phyloP scores from a whole-genome alignment of 2,329 filamentous ascomycete species.

The Phialocephala sp. region DNA sequence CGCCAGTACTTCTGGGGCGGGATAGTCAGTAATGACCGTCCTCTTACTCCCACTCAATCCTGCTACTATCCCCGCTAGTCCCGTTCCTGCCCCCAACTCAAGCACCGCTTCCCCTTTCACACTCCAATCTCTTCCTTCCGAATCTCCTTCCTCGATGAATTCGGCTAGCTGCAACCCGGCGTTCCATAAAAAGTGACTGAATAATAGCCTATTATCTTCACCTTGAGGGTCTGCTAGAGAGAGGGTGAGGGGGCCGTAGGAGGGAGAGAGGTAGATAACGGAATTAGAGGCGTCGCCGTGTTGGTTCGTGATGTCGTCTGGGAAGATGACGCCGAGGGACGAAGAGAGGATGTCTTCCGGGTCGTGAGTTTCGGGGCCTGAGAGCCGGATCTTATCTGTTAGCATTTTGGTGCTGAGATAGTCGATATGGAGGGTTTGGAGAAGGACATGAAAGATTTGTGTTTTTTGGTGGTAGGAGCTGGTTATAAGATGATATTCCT shows the following conservation, averaged over 20 bases:
- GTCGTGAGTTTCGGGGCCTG: conserved; percentile 45
- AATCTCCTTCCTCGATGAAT: conserved; percentile 52
- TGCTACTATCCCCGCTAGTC: conserved; percentile 57
- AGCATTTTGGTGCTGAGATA: conserved; percentile 49
- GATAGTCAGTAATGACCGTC: conserved; percentile 72
- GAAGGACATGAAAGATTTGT: not conserved
- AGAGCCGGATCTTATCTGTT: conserved; percentile 50
- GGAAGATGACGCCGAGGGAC: conserved; percentile 68
- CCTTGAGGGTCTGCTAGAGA: conserved; percentile 49
- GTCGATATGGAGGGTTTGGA: not conserved
- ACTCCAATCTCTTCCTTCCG: conserved; percentile 23
- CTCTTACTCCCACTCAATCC: conserved; percentile 53
- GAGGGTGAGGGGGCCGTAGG: conserved; percentile 38
- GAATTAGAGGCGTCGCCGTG: conserved; percentile 65
- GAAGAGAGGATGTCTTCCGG: conserved; percentile 66
- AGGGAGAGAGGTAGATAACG: conserved; percentile 63
- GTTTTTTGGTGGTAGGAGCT: not conserved
- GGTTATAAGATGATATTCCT: too few species aligned
- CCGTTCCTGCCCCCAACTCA: conserved; percentile 72
- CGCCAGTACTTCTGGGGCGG: conserved; percentile 61
- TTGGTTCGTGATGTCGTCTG: conserved; percentile 68
- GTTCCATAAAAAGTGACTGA: conserved; percentile 79
- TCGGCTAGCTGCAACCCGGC: conserved; percentile 61
- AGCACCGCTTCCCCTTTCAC: conserved; percentile 48
- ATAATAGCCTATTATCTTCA: conserved; percentile 63